These are phyloP conservation scores for Colletotrichum salicis DNA, from an alignment of 2,329 filamentous ascomycete species.

Conservation along the genomic window DNA sequence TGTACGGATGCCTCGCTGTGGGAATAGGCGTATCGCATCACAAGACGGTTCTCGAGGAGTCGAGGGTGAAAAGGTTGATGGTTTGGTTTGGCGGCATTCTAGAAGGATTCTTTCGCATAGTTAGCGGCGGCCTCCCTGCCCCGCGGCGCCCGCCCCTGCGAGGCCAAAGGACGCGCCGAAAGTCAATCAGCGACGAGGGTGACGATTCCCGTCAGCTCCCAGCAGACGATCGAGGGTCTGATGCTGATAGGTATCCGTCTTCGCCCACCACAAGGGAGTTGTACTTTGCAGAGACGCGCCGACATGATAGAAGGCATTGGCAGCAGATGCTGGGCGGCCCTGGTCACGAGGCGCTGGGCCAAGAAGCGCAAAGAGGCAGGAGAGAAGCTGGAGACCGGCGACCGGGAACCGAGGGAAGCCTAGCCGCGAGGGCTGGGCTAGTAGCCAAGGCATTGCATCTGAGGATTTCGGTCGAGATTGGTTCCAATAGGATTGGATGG, in stretches of 20 bases:
- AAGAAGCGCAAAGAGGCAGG: conserved; percentile 8
- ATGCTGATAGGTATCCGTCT: background rate
- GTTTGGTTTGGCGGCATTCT: conserved; percentile 28
- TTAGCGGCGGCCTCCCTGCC: conserved; percentile 1
- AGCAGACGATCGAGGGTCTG: background rate
- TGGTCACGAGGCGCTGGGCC: background rate
- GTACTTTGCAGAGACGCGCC: background rate
- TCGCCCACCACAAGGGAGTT: background rate
- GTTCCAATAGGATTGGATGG: background rate
- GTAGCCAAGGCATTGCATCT: background rate
- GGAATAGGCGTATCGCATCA: background rate
- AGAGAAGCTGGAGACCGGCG: background rate
- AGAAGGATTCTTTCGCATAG: conserved; percentile 26
- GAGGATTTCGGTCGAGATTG: conserved; percentile 9
- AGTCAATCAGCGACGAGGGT: conserved; percentile 7
- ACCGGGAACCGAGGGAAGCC: background rate
- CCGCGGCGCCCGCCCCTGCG: conserved; percentile 6
- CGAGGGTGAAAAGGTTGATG: background rate
- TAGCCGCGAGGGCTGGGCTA: background rate
- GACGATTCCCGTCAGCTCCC: background rate
- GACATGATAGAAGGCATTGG: background rate
- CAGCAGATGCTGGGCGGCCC: background rate
- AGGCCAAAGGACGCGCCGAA: background rate
- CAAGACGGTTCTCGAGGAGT: background rate
- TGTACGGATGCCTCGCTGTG: background rate